Evolutionary conservation across 2,329 filamentous ascomycete species (phyloP), one percentile per base, ranked within the genome.

Genomic region (Penicillium sp.): DNA sequence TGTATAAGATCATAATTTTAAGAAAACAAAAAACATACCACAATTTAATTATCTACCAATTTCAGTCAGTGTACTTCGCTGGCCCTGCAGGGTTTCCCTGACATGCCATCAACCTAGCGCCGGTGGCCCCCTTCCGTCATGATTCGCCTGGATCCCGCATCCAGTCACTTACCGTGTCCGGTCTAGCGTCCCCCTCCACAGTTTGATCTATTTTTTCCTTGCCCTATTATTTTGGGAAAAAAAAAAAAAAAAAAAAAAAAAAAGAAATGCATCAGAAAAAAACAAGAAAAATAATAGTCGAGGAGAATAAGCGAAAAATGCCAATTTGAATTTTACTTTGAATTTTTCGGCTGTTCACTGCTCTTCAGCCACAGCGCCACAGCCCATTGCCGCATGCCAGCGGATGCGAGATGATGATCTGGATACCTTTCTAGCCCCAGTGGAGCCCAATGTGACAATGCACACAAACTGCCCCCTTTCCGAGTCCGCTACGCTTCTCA

Each of bases 101-200:
- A 55, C 51, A 57, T 57, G 50, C 58, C 59, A 57, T 54, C 54
- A 47, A 36, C 51, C 54, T 60, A 59, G 53, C 38, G 57, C 51
- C 56, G 54, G 58, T 63, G 45, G 57, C 60, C 60, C 36, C 60
- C 59, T 63, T 63, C 60, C 60, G 60, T 63, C 59, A 61, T 60
- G 42, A 47, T 53, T 56, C 47, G 26, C 36, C 16, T 34, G 21
- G 39, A 36, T 43, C 47, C 46, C 46, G 46, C 54, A 47, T 49
- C 50, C 44, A 52, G 47, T 54, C 49, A 52, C 54, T 58, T 56
- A 54, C 57, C 29, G 3, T 4, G 39, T 52, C 23, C 15, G 42
- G 59, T 5, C 36, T 60, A 61, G 59, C 24, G 42, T 41, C 23
- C n/a, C 18, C 42, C 51, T 53, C 50, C 52, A 50, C 53, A 52